Percentiles rank a stretch among this genome's conserved stretches.
Conservation (phyloP, 2,329 filamentous ascomycete genomes). For the Zasmidium angulare region DNA sequence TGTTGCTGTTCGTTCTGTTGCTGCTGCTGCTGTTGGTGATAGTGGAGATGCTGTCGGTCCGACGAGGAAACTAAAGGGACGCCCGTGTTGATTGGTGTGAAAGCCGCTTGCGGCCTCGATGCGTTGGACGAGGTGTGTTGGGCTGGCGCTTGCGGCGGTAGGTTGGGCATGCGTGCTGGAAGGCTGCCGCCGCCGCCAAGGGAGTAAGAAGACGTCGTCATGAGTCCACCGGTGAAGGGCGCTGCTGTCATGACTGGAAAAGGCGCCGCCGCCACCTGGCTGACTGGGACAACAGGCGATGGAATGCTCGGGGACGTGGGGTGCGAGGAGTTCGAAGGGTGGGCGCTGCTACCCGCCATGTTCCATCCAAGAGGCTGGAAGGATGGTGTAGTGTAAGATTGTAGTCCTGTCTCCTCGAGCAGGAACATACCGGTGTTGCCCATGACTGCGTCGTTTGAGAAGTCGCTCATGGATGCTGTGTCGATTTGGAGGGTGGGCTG, state of each 20-base stretch:
- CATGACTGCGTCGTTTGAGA: conserved; percentile 44
- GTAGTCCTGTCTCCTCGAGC: conserved; percentile 47
- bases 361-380: conserved; percentile 33
- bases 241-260: conserved; percentile 34
- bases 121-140: neutral
- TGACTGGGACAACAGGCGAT: conserved; percentile 28
- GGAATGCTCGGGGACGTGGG: conserved; percentile 22
- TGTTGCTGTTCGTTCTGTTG: conserved; percentile 10
- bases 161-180: conserved; percentile 26
- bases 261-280: conserved; percentile 33
- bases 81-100: conserved; percentile 25
- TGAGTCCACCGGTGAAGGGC: conserved; percentile 20
- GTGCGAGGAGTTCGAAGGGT: conserved; percentile 19
- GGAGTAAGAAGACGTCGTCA: conserved; percentile 23
- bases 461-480: conserved; percentile 27
- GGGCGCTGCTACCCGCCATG: conserved; percentile 26
- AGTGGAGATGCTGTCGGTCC: conserved; percentile 8
- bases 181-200: conserved; percentile 22
- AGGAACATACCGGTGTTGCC: conserved; percentile 49
- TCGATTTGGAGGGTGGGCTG: conserved; percentile 22
- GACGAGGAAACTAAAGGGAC: conserved; percentile 5
- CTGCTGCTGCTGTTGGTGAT: conserved; percentile 18
- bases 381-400: conserved; percentile 28
- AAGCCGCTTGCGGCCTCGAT: conserved; percentile 15
- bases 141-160: conserved; percentile 8